Conservation (phyloP, 768 basidiomycete species). For the Panaeolus papilionaceus region DNA sequence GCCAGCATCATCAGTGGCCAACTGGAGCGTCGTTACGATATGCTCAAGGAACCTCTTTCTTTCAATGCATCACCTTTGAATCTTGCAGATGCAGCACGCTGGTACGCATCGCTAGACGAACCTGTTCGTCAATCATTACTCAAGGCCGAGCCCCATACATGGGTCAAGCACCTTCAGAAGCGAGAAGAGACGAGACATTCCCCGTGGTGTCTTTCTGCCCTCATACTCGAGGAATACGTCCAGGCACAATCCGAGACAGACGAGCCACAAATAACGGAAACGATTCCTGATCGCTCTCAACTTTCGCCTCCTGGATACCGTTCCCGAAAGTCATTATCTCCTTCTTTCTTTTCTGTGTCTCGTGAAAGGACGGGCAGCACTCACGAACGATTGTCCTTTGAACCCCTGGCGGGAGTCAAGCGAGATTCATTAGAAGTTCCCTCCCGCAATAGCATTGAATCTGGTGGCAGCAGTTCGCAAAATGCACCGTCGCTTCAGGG, state of each 20-base stretch:
- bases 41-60: slow-evolving; percentile 51
- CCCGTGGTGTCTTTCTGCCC: slow-evolving; percentile 70
- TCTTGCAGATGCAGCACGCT: slow-evolving; percentile 58
- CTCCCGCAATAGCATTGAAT: slow-evolving; percentile 52
- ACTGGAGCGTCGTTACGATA: slow-evolving; percentile 65
- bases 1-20: slow-evolving; percentile 71
- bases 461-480: slow-evolving; percentile 46
- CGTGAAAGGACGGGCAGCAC: slow-evolving; percentile 40
- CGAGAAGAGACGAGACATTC: slow-evolving; percentile 43
- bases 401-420: slow-evolving; percentile 56
- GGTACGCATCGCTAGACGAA: slow-evolving; percentile 61
- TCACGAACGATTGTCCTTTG: slow-evolving; percentile 63
- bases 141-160: slow-evolving; percentile 71
- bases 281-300: slow-evolving; percentile 50
- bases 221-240: slow-evolving; percentile 71
- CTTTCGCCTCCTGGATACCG: slow-evolving; percentile 26
- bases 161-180: slow-evolving; percentile 73
- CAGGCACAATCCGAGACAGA: slow-evolving; percentile 38
- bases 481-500: slow-evolving; percentile 39
- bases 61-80: slow-evolving; percentile 42
- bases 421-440: slow-evolving; percentile 53
- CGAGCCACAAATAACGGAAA: slow-evolving; percentile 37
- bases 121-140: slow-evolving; percentile 60
- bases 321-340: slow-evolving; percentile 28
- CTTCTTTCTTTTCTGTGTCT: slow-evolving; percentile 30